A percentile compares a stretch with the other conserved stretches of the same genome.
These are phyloP conservation scores for Kwoniella dendrophila DNA, from an alignment of 768 basidiomycete genomes.

Conservation along the genomic window DNA sequence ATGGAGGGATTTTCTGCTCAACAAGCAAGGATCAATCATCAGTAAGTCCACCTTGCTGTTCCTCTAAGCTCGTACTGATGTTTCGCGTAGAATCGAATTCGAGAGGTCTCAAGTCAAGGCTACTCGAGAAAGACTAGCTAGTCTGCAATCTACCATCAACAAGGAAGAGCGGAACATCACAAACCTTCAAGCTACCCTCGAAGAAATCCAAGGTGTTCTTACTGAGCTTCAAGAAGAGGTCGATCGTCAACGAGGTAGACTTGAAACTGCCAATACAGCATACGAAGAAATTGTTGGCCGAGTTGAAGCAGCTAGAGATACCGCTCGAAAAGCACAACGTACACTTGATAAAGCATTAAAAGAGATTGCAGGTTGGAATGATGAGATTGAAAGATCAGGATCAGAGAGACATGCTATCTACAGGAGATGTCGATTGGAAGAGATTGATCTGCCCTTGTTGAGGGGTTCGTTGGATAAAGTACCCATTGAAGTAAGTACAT, in stretches of 20 bases:
- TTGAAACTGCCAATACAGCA: constrained; percentile 67
- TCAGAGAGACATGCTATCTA: constrained; percentile 84
- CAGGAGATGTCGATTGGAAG: constrained; percentile 89
- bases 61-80: background rate
- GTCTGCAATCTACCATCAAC: constrained; percentile 66
- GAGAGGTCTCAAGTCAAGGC: constrained; percentile 73
- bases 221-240: constrained; percentile 64
- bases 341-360: constrained; percentile 83
- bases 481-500: constrained; percentile 83
- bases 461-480: constrained; percentile 79
- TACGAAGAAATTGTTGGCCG: constrained; percentile 67
- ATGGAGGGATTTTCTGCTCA: constrained; percentile 80
- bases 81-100: constrained; percentile 68
- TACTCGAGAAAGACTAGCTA: constrained; percentile 64
- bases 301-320: constrained; percentile 70
- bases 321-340: constrained; percentile 69
- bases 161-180: constrained; percentile 64
- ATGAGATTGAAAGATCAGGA: constrained; percentile 85
- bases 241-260: constrained; percentile 60
- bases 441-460: constrained; percentile 77
- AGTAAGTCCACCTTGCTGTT: constrained; percentile 61
- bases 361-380: constrained; percentile 85
- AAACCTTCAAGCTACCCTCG: constrained; percentile 58
- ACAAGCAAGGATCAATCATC: constrained; percentile 79
- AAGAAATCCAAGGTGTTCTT: constrained; percentile 55